phyloP scores from a whole-genome alignment of 306 rosid species.

The Abrus precatorius region DNA sequence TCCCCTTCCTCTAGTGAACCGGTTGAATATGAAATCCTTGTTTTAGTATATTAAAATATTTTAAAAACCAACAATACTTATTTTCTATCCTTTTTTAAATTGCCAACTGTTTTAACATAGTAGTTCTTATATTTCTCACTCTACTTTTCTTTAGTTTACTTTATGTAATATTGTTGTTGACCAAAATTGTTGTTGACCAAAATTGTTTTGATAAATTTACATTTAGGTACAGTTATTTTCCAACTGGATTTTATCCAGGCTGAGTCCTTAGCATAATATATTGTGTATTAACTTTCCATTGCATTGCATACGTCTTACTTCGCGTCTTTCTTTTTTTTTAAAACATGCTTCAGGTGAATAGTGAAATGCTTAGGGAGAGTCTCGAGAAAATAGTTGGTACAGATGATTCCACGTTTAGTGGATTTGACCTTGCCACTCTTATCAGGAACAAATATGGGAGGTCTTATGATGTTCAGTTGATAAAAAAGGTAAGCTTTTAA shows the following conservation, averaged over 20 bases:
- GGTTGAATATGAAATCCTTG: slow-evolving; percentile 26
- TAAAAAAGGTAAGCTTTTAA: slow-evolving; percentile 78
- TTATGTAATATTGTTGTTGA: background rate
- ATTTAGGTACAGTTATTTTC: slow-evolving; percentile 16
- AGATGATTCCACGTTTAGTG: slow-evolving; percentile 90
- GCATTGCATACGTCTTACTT: slow-evolving; percentile 9
- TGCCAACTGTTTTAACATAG: background rate
- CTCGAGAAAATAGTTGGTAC: slow-evolving; percentile 86
- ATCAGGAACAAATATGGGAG: slow-evolving; percentile 92
- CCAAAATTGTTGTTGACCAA: background rate
- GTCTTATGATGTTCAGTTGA: slow-evolving; percentile 92
- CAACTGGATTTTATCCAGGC: background rate
- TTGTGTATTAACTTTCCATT: slow-evolving; percentile 18
- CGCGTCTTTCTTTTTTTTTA: slow-evolving; percentile 5
- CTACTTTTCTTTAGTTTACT: background rate
- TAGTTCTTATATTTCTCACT: background rate
- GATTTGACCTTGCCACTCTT: slow-evolving; percentile 94
- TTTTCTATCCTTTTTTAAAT: slow-evolving; percentile 8
- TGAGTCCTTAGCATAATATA: background rate
- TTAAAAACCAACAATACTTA: background rate
- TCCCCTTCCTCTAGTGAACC: background rate
- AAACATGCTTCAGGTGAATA: slow-evolving; percentile 62
- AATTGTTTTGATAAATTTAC: slow-evolving; percentile 15
- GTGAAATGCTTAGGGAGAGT: slow-evolving; percentile 70
- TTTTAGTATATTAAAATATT: background rate